These are phyloP conservation scores for Cokeromyces recurvatus DNA, from an alignment of 371 early-diverging fungal genomes.

Conservation along the genomic window DNA sequence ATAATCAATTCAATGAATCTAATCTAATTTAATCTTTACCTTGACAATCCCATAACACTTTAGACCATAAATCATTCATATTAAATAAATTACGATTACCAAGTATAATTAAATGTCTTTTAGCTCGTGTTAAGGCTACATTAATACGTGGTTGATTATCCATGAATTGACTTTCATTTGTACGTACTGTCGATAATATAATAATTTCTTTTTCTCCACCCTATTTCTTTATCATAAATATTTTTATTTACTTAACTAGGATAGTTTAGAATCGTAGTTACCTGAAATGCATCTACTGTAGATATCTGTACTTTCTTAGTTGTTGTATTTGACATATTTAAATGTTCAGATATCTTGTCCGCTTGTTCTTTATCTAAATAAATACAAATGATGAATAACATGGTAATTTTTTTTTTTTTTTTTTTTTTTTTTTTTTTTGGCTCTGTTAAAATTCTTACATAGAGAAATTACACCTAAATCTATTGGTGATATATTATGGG, in stretches of 20 bases:
- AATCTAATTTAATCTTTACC: constrained; percentile 12
- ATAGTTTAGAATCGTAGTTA: not conserved
- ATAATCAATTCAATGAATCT: not conserved
- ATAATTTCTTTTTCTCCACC: constrained; percentile 85
- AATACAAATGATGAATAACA: too few relatives aligned
- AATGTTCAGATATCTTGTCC: constrained; percentile 35
- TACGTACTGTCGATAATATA: constrained; percentile 71
- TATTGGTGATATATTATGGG: constrained; percentile 28
- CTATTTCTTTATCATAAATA: constrained; percentile 25
- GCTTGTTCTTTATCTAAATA: constrained; percentile 65
- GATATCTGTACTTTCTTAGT: constrained; percentile 41
- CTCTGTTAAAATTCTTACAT: constrained; percentile 55
- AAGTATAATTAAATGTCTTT: constrained; percentile 61
- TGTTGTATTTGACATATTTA: constrained; percentile 14
- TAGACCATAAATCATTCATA: constrained; percentile 33
- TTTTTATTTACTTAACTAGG: too few relatives aligned
- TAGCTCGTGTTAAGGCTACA: constrained; percentile 59
- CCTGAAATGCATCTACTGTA: constrained; percentile 83
- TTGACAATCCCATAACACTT: constrained; percentile 34
- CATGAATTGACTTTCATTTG: constrained; percentile 50
- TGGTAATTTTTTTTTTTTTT: too few relatives aligned
- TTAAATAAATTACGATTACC: constrained; percentile 39
- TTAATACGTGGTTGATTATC: constrained; percentile 55
- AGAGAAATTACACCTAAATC: constrained; percentile 68
- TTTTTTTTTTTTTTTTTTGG: too few relatives aligned